Evolutionary conservation across 768 basidiomycete species (phyloP).

Genomic region (Suillus subaureus): DNA sequence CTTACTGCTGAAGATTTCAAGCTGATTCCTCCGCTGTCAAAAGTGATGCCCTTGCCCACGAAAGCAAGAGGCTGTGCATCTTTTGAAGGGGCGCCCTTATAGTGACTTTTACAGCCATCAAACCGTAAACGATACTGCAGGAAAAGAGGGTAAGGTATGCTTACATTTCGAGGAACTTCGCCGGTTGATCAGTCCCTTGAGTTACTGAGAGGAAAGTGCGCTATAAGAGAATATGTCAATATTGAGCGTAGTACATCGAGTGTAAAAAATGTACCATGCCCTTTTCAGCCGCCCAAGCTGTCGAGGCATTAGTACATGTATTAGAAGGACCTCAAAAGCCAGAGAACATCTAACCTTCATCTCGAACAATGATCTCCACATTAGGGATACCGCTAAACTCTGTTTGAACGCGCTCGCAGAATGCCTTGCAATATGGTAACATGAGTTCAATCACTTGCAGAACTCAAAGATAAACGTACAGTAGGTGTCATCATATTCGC

Average conservation of each 20-base stretch:
- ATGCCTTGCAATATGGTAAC: constrained; percentile 44
- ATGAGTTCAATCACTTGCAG: neutral
- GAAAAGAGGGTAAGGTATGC: constrained; percentile 12
- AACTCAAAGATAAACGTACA: constrained; percentile 36
- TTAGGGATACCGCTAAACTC: constrained; percentile 69
- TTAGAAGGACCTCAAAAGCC: neutral
- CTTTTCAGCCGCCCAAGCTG: constrained; percentile 82
- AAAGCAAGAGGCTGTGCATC: constrained; percentile 66
- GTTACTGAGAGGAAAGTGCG: constrained; percentile 68
- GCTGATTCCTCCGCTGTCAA: constrained; percentile 87
- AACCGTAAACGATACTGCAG: neutral
- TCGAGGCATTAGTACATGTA: constrained; percentile 18
- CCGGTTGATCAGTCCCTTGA: constrained; percentile 56
- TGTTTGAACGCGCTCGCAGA: constrained; percentile 67
- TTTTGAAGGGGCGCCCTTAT: constrained; percentile 68
- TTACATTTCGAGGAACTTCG: constrained; percentile 86
- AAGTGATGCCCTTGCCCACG: constrained; percentile 90
- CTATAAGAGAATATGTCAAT: constrained; percentile 34
- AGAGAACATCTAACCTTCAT: constrained; percentile 27
- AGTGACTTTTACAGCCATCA: constrained; percentile 52
- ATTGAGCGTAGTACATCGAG: neutral
- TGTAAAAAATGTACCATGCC: constrained; percentile 60
- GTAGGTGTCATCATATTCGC: constrained; percentile 88
- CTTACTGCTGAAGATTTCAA: constrained; percentile 74
- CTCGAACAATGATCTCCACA: constrained; percentile 48